Base-by-base conservation (phyloP, 2,329 filamentous ascomycete genomes). In the Xylariales sp. region DNA sequence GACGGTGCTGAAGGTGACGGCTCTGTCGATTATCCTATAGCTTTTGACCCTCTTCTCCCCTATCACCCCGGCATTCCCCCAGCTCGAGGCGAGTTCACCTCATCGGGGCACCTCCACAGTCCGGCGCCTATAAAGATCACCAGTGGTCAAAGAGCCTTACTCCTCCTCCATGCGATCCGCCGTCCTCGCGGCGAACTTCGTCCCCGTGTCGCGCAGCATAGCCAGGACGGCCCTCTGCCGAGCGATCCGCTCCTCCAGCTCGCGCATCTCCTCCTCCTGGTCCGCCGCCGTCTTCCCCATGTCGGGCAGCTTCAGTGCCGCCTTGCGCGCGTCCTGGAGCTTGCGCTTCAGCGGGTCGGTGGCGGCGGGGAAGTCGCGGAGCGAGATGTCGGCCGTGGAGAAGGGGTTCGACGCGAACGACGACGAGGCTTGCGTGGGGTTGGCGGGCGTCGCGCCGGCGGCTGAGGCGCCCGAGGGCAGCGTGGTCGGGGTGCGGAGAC, bases 341-440 rank as follows among this genome's bases (percentile, higher is more conserved):
- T 88, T 87, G 63, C 90, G 82, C 63, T 88, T 90, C 53, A 96
- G 72, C 25, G 78, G 76, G 56, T 88, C 86, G 2, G 87, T 86
- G 25, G 87, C 88, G 3, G 81, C 77, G 2, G 85, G 80, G 12
- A 97, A 77, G 52, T 95, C 85, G 61, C 95, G 94, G 47, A 76
- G 69, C 12, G 64, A 68, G 31, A 72, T 60, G 46, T 61, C 39
- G 41, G 54, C 31, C 40, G 53, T 41, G 41, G 46, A 44, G n/a
- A 47, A 38, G 40, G 40, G 50, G 42, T 45, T 48, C 56, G 59
- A 47, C 49, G 39, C 52, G 34, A 5, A 42, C 53, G 53, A 46
- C 49, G 31, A 41, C 54, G 52, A 32, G 12, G 31, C 38, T 31
- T 46, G 44, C 1, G 44, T 24, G 18, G 54, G 50, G n/a, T 54